A percentile compares a stretch with the other conserved stretches of the same genome.
These are phyloP conservation scores for Psophocarpus tetragonolobus DNA, from an alignment of 306 rosid genomes.

Conservation along the genomic window DNA sequence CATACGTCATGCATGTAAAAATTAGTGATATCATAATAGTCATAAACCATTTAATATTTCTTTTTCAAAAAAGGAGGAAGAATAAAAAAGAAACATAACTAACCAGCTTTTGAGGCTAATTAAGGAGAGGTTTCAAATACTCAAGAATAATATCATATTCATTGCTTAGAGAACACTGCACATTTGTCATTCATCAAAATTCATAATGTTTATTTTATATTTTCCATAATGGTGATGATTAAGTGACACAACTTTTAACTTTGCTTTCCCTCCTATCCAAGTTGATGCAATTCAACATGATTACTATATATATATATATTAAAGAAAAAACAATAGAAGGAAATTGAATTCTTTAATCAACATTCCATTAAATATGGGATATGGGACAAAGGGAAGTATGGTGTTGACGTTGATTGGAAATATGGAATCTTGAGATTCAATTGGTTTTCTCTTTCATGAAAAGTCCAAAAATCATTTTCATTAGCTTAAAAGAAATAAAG, in stretches of 20 bases:
- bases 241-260: background rate
- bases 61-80: background rate
- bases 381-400: conserved; percentile 19
- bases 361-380: conserved; percentile 7
- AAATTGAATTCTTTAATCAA: background rate
- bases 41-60: no score
- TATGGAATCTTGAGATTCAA: conserved; percentile 35
- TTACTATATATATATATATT: conserved; percentile 21
- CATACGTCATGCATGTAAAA: no score
- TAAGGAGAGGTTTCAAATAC: conserved; percentile 4
- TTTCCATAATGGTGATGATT: conserved; percentile 10
- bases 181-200: conserved; percentile 10
- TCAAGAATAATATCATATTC: background rate
- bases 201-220: background rate
- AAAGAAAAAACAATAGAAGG: background rate
- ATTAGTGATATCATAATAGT: no score
- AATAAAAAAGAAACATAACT: background rate
- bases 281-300: conserved; percentile 34
- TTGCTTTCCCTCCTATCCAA: conserved; percentile 32
- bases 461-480: conserved; percentile 7
- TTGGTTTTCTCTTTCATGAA: conserved; percentile 9
- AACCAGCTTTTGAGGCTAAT: background rate
- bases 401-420: conserved; percentile 27
- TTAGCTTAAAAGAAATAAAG: background rate
- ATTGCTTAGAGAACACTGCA: conserved; percentile 1